These are phyloP conservation scores for Cetradonia linearis DNA, from an alignment of 495 filamentous ascomycete species.

Conservation along the genomic window DNA sequence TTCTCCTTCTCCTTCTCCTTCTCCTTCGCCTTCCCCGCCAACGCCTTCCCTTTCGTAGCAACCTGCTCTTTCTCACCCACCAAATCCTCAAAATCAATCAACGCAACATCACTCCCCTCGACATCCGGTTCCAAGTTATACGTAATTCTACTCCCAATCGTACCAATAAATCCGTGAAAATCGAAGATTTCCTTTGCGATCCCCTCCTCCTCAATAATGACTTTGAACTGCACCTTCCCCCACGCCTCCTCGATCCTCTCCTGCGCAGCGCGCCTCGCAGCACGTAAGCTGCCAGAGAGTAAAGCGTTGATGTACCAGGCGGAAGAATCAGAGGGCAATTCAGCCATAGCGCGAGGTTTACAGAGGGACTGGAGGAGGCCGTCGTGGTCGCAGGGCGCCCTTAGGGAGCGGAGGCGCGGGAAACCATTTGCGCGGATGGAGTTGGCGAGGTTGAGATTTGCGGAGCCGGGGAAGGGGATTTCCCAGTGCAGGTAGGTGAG, in stretches of 20 bases:
- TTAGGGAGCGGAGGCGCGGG: conserved; percentile 54
- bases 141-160: conserved; percentile 42
- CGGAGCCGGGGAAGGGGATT: conserved; percentile 44
- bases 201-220: conserved; percentile 44
- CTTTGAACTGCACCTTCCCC: conserved; percentile 41
- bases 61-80: conserved; percentile 30
- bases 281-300: conserved; percentile 36
- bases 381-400: conserved; percentile 65
- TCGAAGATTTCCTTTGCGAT: conserved; percentile 36
- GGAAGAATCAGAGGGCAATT: conserved; percentile 41
- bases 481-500: conserved; percentile 76
- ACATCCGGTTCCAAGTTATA: conserved; percentile 51
- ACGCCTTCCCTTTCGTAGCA: not conserved
- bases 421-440: conserved; percentile 63
- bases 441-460: conserved; percentile 62
- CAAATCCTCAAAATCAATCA: conserved; percentile 46
- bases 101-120: conserved; percentile 45
- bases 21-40: not conserved
- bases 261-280: conserved; percentile 47
- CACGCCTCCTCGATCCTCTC: conserved; percentile 46
- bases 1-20: conserved; percentile 28
- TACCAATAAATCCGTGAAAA: conserved; percentile 50
- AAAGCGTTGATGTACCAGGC: conserved; percentile 23
- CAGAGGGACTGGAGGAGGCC: conserved; percentile 64
- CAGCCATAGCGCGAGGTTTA: conserved; percentile 44